Percentiles rank a stretch among this genome's conserved stretches.
These are phyloP conservation scores for Mercurialis annua DNA, from an alignment of 345 rosid genomes.

Conservation along the genomic window DNA sequence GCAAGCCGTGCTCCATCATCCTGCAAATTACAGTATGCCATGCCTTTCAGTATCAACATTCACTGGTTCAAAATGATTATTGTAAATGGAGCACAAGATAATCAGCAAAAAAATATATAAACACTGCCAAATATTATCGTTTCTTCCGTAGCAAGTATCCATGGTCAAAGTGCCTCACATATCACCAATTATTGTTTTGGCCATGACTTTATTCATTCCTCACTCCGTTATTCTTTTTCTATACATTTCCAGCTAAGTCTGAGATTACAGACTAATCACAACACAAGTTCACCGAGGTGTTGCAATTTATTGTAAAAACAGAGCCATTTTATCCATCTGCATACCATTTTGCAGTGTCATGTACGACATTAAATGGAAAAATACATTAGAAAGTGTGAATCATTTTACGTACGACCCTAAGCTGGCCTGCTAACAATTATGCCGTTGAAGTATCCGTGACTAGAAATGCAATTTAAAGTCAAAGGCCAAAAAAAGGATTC, in stretches of 20 bases:
- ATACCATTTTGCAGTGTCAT: not conserved
- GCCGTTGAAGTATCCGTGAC: too few species aligned
- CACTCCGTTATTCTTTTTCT: not conserved
- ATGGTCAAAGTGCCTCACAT: not conserved
- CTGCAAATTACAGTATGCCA: conserved; percentile 35
- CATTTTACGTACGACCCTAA: too few species aligned
- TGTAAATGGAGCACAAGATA: not conserved
- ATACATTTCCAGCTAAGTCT: not conserved
- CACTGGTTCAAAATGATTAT: not conserved
- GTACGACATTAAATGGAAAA: not conserved
- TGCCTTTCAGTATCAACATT: not conserved
- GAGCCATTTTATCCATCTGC: not conserved
- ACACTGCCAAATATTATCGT: not conserved
- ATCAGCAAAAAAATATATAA: not conserved
- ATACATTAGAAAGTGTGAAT: too few species aligned
- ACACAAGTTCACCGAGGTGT: not conserved
- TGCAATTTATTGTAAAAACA: not conserved
- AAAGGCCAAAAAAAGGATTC: not conserved
- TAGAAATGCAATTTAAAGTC: not conserved
- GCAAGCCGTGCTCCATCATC: conserved; percentile 98
- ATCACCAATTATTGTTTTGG: not conserved
- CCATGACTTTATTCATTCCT: not conserved
- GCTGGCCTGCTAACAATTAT: too few species aligned
- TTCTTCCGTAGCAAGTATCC: not conserved
- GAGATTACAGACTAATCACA: not conserved